Evolutionary conservation across 352 stramenopile genomes (phyloP), one percentile per base, ranked within the genome.

Genomic region (Phytophthora citrophthora): DNA sequence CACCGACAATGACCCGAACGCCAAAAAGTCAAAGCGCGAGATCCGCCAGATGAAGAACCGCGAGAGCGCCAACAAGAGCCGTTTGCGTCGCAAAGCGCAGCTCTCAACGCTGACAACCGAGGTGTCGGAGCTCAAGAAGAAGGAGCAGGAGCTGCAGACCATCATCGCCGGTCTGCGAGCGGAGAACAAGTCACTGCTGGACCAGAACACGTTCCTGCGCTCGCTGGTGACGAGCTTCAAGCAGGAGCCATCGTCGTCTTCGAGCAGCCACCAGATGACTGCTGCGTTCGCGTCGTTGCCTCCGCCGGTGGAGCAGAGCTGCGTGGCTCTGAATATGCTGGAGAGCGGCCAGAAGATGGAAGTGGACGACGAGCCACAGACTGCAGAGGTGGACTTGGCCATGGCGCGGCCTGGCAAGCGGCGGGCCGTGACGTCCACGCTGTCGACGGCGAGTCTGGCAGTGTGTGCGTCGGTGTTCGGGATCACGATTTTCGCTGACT

Each of bases 31-130:
- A 5, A 94, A 93, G 76, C 78, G 83, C 16, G 86, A 91, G 62
- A 91, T 93, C 46, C 83, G 86, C 2, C 79, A 93, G 64, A 94
- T 94, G 86, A 94, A 94, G 61, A 94, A 94, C 75, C 77, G 86
- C 38, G 86, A 94, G 54, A 94, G 86, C 53, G 86, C 86, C 55
- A 94, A 94, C 77, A 88, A 88, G 61, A 92, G 81, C 39, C 83
- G 86, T 20, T 45, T 91, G 45, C 81, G 82, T 5, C 79, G 83
- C 44, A 94, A 93, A 71, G 80, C 81, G 4, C 82, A 90, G 67
- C 71, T 94, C 32, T 67, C 66, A 13, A 84, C 87, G 13, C 55
- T 94, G 7, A 72, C 75, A 23, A 70, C 60, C 12, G 79, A 91
- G 45, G 77, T 94, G 46, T 60, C 77, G n/a, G 72, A 84, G 26